These are phyloP conservation scores for Aspergillus sojae DNA, from an alignment of 2,329 filamentous ascomycete genomes.

Conservation along the genomic window DNA sequence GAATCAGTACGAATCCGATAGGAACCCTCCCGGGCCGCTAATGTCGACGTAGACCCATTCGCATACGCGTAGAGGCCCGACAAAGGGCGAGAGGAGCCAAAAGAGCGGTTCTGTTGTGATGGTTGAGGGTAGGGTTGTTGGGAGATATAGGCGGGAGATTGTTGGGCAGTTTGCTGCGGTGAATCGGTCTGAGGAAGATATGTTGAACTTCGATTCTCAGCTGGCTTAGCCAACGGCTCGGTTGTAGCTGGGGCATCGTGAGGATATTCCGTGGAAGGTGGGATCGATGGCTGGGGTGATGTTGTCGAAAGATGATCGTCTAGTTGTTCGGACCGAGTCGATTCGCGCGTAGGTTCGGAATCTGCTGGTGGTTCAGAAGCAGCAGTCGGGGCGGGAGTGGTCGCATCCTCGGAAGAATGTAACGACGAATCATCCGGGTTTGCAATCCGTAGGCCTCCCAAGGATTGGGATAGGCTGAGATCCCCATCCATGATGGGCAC, in stretches of 20 bases:
- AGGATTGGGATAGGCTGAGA: slow-evolving; percentile 85
- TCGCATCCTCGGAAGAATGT: slow-evolving; percentile 39
- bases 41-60: slow-evolving; percentile 44
- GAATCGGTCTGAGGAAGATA: slow-evolving; percentile 48
- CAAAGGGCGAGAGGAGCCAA: slow-evolving; percentile 46
- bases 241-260: slow-evolving; percentile 24
- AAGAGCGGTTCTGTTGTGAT: slow-evolving; percentile 38
- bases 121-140: slow-evolving; percentile 25
- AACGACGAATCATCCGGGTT: slow-evolving; percentile 79
- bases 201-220: slow-evolving; percentile 48
- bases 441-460: slow-evolving; percentile 93
- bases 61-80: slow-evolving; percentile 54
- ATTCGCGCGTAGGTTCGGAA: slow-evolving; percentile 25
- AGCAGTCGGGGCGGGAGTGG: slow-evolving; percentile 26
- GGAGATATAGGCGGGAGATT: slow-evolving; percentile 48
- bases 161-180: slow-evolving; percentile 45
- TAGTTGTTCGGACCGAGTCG: slow-evolving; percentile 24
- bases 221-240: slow-evolving; percentile 25
- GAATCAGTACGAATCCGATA: slow-evolving; percentile 63
- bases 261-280: slow-evolving; percentile 21
- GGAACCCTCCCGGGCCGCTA: slow-evolving; percentile 45
- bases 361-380: slow-evolving; percentile 26
- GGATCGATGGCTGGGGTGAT: slow-evolving; percentile 20
- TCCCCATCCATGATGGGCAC: slow-evolving; percentile 78
- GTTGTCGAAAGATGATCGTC: slow-evolving; percentile 27